A percentile compares a stretch with the other conserved stretches of the same genome.
Evolutionary conservation across 2,329 filamentous ascomycete species (phyloP).

Genomic region (Emmonsiellopsis sp.): DNA sequence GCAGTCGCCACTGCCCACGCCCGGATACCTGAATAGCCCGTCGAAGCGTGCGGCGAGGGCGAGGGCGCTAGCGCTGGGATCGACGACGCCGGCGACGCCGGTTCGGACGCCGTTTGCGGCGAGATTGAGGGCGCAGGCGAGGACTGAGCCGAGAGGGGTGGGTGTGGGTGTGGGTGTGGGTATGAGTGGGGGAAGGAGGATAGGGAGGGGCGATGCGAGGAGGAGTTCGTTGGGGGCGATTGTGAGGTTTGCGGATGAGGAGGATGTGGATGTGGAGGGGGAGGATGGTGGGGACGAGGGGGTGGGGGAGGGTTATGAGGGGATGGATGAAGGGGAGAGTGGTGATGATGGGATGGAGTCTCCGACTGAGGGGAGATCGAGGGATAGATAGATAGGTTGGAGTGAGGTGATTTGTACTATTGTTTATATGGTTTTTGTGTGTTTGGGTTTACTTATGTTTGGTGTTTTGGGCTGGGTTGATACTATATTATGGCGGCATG

Average conservation of each 20-base stretch:
- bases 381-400: not conserved
- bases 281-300: not conserved
- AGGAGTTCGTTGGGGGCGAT: conserved; percentile 19
- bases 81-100: conserved; percentile 38
- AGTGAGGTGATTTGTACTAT: not conserved
- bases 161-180: too few species aligned
- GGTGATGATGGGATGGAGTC: not conserved
- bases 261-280: not conserved
- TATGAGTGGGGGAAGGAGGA: conserved; percentile 7
- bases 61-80: conserved; percentile 31
- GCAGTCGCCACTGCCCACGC: conserved; percentile 31
- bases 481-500: too few species aligned
- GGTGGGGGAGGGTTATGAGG: not conserved
- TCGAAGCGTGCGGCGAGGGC: conserved; percentile 38
- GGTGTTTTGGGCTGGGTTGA: not conserved
- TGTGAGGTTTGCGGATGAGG: conserved; percentile 3
- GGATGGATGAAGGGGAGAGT: not conserved
- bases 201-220: conserved; percentile 17
- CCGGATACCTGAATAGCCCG: conserved; percentile 37
- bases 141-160: conserved; percentile 18
- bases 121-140: conserved; percentile 28
- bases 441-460: not conserved
- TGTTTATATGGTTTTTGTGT: not conserved
- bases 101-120: conserved; percentile 36
- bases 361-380: conserved; percentile 1